Evolutionary conservation across 2,329 filamentous ascomycete genomes (phyloP), one percentile per base, ranked within the genome.

Genomic region (Pseudogymnoascus sp.): DNA sequence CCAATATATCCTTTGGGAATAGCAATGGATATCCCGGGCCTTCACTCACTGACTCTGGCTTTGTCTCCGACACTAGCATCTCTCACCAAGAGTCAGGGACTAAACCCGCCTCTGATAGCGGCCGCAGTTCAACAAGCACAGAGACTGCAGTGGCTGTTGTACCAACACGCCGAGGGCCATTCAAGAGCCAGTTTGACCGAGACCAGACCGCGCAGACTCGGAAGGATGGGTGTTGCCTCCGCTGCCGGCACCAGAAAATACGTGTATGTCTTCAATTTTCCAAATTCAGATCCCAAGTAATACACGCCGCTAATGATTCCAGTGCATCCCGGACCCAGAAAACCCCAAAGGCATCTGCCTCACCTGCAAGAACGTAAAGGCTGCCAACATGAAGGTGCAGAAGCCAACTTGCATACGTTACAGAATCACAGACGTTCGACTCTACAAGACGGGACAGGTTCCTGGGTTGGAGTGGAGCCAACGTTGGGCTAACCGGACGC

Each of bases 161-260:
- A 58, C 31, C 48, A 58, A 40, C 37, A 5, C 61, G 40, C 33
- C 75, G 82, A 9, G 82, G 81, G 0, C 82, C 82, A 2, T 86
- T 85, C 71, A 81, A 78, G 63, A 79, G 82, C 60, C 74, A 76
- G n/a, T 73, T 72, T 8, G 74, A 79, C 31, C 78, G 82, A 25
- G 76, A 82, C 64, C 75, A 79, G 65, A 86, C 83, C 0, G 83
- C 83, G 0, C 75, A 79, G 62, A 85, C 82, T 1, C 77, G 83
- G 63, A 80, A 79, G 61, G 80, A 82, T 15, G 82, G 82, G 7
- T 83, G 81, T 18, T 86, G 83, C 67, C 80, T 86, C 63, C 76
- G 83, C 48, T 86, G 83, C 65, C 77, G 81, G 59, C 84, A 85
- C 81, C 83, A 86, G 66, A 78, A 82, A 45, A 85, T 86, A 67